Percentiles rank a stretch among this genome's conserved stretches.
phyloP scores from a whole-genome alignment of 805 yeast genomes.

The Kodamaea lidongshanica region DNA sequence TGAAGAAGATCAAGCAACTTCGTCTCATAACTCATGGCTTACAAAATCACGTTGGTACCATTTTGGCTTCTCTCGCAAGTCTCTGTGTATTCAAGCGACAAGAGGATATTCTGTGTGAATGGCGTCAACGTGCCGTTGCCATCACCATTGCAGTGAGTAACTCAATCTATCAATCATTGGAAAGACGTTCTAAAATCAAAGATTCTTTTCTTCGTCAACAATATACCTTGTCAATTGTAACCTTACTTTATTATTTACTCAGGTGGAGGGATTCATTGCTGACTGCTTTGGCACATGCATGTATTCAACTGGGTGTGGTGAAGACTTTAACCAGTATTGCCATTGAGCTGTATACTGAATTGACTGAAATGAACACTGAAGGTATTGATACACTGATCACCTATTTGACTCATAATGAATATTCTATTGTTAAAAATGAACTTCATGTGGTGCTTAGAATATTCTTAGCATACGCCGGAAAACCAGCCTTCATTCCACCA shows the following conservation, averaged over 20 bases:
- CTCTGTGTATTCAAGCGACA: constrained; percentile 45
- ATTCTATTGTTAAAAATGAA: constrained; percentile 32
- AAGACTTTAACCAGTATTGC: constrained; percentile 26
- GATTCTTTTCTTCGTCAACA: constrained; percentile 17
- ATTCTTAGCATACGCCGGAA: too few relatives aligned
- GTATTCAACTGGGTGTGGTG: constrained; percentile 49
- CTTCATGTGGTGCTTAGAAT: too few relatives aligned
- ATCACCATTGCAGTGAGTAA: constrained; percentile 30
- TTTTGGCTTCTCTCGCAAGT: constrained; percentile 40
- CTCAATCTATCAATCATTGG: constrained; percentile 22
- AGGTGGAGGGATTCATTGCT: constrained; percentile 19
- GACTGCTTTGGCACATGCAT: constrained; percentile 40
- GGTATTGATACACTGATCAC: constrained; percentile 18
- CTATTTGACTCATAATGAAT: constrained; percentile 30
- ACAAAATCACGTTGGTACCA: constrained; percentile 38
- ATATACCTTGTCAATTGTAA: constrained; percentile 29
- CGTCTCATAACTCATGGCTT: constrained; percentile 46
- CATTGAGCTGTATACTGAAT: constrained; percentile 17
- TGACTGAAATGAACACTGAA: constrained; percentile 13
- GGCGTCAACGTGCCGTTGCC: constrained; percentile 37
- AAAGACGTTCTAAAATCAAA: constrained; percentile 10
- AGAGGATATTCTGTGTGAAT: constrained; percentile 28
- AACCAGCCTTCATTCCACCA: too few relatives aligned
- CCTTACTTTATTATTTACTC: constrained; percentile 29
- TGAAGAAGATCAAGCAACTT: constrained; percentile 55